Evolutionary conservation across 352 stramenopile species (phyloP).

Genomic region (Pythium plurisporium): DNA sequence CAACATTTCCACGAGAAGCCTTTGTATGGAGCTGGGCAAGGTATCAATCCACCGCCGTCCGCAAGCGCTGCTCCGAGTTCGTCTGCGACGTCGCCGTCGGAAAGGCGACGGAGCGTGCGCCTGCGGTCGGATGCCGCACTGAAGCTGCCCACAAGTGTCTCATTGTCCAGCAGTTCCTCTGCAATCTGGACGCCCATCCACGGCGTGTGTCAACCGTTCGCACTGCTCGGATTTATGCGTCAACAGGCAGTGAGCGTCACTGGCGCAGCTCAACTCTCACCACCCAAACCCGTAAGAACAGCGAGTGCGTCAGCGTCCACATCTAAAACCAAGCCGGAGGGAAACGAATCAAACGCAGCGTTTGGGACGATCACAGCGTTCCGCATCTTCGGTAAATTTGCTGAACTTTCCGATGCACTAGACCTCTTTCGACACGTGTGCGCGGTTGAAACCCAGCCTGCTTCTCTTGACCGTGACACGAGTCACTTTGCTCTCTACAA

Average conservation of each 20-base stretch:
- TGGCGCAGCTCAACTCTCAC: not conserved
- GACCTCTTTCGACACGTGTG: constrained; percentile 70
- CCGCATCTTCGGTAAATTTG: constrained; percentile 71
- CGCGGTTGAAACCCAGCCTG: constrained; percentile 35
- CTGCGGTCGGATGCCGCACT: constrained; percentile 26
- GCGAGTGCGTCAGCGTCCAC: constrained; percentile 2
- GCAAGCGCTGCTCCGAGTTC: constrained; percentile 2
- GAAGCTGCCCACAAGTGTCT: constrained; percentile 9
- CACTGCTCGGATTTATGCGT: constrained; percentile 59
- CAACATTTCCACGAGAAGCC: constrained; percentile 20
- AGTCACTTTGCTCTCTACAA: constrained; percentile 75
- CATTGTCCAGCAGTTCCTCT: constrained; percentile 9
- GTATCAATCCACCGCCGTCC: not conserved
- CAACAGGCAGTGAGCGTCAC: constrained; percentile 14
- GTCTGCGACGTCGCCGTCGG: not conserved
- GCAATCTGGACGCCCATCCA: constrained; percentile 72
- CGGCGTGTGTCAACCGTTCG: constrained; percentile 68
- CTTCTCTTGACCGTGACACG: constrained; percentile 29
- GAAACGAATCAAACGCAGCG: not conserved
- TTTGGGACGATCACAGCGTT: constrained; percentile 29
- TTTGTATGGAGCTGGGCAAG: constrained; percentile 5
- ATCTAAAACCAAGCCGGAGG: not conserved
- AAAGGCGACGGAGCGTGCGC: constrained; percentile 31
- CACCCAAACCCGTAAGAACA: not conserved
- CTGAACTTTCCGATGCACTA: constrained; percentile 51